A percentile compares a stretch with the other conserved stretches of the same genome.
phyloP scores from a whole-genome alignment of 257 asterid genomes.

The Leonotis leonurus region DNA sequence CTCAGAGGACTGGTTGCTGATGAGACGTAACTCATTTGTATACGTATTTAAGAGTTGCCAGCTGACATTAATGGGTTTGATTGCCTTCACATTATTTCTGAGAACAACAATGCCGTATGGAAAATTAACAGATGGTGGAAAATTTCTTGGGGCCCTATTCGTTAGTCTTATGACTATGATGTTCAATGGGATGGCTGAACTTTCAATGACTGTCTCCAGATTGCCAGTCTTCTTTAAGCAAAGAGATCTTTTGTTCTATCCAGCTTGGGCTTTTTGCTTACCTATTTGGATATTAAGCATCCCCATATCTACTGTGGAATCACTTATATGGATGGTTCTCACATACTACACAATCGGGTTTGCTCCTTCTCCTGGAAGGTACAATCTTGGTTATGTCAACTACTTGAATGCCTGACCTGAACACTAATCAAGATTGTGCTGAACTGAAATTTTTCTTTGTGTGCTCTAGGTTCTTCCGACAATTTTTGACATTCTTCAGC shows the following conservation, averaged over 20 bases:
- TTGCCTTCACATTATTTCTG: constrained; percentile 34
- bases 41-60: constrained; percentile 33
- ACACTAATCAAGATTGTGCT: no score
- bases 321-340: constrained; percentile 34
- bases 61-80: constrained; percentile 24
- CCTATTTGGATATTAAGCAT: constrained; percentile 38
- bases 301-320: constrained; percentile 29
- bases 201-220: constrained; percentile 31
- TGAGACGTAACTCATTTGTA: constrained; percentile 40
- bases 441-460: no score
- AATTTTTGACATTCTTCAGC: constrained; percentile 34
- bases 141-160: constrained; percentile 38
- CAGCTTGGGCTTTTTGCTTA: constrained; percentile 46
- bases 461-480: constrained; percentile 38
- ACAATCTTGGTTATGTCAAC: neutral
- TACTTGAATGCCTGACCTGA: no score
- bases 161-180: constrained; percentile 27
- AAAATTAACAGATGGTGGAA: constrained; percentile 27
- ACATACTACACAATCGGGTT: constrained; percentile 48
- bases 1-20: constrained; percentile 37
- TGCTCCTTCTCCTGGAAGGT: constrained; percentile 42
- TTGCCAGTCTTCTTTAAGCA: constrained; percentile 48
- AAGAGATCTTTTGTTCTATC: constrained; percentile 39
- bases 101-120: constrained; percentile 40
- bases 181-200: constrained; percentile 48